A percentile compares a stretch with the other conserved stretches of the same genome.
These are phyloP conservation scores for Solanum tarapatanum DNA, from an alignment of 257 asterid species.

Conservation along the genomic window DNA sequence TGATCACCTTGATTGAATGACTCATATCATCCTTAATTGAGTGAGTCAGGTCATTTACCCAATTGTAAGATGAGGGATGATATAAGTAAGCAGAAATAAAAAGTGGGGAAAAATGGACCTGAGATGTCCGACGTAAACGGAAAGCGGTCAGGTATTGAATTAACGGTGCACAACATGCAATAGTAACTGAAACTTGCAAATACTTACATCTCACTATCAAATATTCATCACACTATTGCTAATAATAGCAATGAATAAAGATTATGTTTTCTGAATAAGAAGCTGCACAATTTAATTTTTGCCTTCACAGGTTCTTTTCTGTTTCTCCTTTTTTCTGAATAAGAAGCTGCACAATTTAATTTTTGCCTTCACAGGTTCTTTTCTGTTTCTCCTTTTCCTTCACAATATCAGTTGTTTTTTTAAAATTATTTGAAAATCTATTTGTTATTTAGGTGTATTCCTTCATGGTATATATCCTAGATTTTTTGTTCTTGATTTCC, in stretches of 20 bases:
- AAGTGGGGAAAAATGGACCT: background rate
- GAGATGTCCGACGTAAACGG: constrained; percentile 17
- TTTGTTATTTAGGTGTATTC: background rate
- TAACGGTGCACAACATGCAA: constrained; percentile 12
- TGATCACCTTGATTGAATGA: background rate
- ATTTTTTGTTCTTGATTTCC: background rate
- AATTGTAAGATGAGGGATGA: background rate
- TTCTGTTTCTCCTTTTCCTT: background rate
- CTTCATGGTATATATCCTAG: background rate
- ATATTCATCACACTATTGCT: background rate
- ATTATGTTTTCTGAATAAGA: background rate
- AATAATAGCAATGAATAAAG: background rate
- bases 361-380: background rate
- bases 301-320: background rate
- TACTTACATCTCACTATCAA: background rate
- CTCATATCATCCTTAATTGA: background rate
- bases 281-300: background rate
- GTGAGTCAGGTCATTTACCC: background rate
- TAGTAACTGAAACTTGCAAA: background rate
- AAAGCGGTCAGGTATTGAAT: constrained; percentile 9
- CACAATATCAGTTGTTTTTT: background rate
- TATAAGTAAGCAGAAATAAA: background rate
- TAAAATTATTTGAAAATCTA: background rate
- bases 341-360: background rate
- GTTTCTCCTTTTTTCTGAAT: background rate